Evolutionary conservation across 1,284 basidiomycete species (phyloP), one percentile per base, ranked within the genome.

Genomic region (Cryptococcus depauperatus): DNA sequence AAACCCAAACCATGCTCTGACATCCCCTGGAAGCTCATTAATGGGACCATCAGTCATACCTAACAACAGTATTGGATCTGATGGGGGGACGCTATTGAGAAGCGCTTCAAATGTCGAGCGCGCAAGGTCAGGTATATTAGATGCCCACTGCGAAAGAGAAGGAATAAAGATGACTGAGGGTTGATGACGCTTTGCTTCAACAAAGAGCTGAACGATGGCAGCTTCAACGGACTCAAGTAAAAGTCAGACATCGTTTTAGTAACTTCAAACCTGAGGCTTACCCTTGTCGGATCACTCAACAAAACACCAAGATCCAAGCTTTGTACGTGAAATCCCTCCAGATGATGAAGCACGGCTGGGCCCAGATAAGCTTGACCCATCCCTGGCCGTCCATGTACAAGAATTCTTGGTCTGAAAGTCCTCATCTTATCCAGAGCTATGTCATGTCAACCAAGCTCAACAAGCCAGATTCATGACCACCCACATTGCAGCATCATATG

Each of bases 101-200:
- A 98, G 83, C 0, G 92, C 81, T 35, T 83, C 82, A 34, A 96
- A 80, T 0, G 91, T 95, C 2, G 83, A 79, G 18, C 88, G 79
- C 1, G 90, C 80, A 0, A 83, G 82, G 52, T 97, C 92, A 0
- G 84, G 79, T 8, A 98, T 78, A 1, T 89, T 82, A 1, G 81
- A 74, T 43, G 85, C 84, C 92, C 93, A 98, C 6, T 84, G 80
- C 1, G 81, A 67, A 1, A 98, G 76, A 0, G 88, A 86, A 0
- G 93, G 95, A 37, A 98, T 89, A 69, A 91, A 98, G 40, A 98
- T 78, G 34, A 98, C 83, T 0, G 90, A 92, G 0, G 95, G 95
- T 59, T 96, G 92, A 65, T 96, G 89, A 25, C 95, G 82, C 67
- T 96, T 97, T 0, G 95, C 95, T 68, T 99, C 95, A 16, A 92